These are phyloP conservation scores for Kluyveromyces siamensis DNA, from an alignment of 805 yeast species.

Conservation along the genomic window DNA sequence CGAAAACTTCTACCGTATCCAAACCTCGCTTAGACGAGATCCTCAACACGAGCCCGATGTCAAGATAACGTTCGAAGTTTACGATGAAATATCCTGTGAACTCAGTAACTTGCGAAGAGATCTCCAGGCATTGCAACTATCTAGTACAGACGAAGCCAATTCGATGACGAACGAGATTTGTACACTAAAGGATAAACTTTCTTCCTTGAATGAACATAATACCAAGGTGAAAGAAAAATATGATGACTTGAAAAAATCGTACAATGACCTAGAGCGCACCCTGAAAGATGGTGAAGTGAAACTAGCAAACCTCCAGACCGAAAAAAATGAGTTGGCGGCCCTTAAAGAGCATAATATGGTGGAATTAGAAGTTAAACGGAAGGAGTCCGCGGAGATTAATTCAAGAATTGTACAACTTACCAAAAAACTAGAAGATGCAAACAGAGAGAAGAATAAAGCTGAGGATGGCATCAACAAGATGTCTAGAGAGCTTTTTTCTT, in stretches of 20 bases:
- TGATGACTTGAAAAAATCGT: slow-evolving; percentile 10
- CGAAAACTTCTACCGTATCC: slow-evolving; percentile 61
- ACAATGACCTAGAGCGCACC: slow-evolving; percentile 5
- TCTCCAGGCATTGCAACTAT: slow-evolving; percentile 24
- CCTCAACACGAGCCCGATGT: slow-evolving; percentile 67
- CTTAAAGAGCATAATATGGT: slow-evolving; percentile 28
- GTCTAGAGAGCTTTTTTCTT: slow-evolving; percentile 70
- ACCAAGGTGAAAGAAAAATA: slow-evolving; percentile 13
- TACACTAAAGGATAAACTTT: slow-evolving; percentile 7
- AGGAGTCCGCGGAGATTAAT: slow-evolving; percentile 7
- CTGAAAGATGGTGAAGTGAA: slow-evolving; percentile 5
- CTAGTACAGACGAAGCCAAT: slow-evolving; percentile 15
- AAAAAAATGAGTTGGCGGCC: slow-evolving; percentile 14
- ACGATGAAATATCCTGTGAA: slow-evolving; percentile 32
- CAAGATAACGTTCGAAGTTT: slow-evolving; percentile 49
- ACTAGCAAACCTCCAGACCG: slow-evolving; percentile 16
- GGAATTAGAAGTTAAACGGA: slow-evolving; percentile 26
- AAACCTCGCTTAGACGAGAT: slow-evolving; percentile 60
- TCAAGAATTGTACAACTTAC: slow-evolving; percentile 18
- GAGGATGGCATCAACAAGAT: slow-evolving; percentile 86
- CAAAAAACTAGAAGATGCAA: slow-evolving; percentile 19
- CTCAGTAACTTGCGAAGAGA: slow-evolving; percentile 27
- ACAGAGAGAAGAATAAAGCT: slow-evolving; percentile 45
- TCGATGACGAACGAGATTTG: slow-evolving; percentile 12
- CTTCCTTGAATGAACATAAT: slow-evolving; percentile 5